Evolutionary conservation across 352 stramenopile genomes (phyloP).

Genomic region (Phytophthora quininea): DNA sequence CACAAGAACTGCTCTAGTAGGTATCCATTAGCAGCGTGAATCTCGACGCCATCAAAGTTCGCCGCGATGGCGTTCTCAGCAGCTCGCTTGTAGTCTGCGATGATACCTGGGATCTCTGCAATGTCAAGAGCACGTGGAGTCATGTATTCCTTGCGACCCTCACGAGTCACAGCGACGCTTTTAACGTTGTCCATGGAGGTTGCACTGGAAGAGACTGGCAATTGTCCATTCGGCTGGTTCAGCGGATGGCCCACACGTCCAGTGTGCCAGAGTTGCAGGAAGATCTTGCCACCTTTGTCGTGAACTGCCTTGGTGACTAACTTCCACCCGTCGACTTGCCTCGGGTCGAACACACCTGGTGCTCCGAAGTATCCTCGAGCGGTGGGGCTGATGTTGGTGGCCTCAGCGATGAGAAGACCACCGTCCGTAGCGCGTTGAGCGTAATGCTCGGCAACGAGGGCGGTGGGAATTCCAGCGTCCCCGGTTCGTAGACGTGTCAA

Average conservation of each 20-base stretch:
- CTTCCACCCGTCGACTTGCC: constrained; percentile 48
- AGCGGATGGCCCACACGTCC: constrained; percentile 54
- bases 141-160: too few relatives aligned
- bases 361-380: constrained; percentile 24
- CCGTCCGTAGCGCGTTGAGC: constrained; percentile 29
- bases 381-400: constrained; percentile 30
- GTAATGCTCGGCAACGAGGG: constrained; percentile 44
- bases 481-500: constrained; percentile 34
- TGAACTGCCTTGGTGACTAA: constrained; percentile 41
- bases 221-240: constrained; percentile 42
- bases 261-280: constrained; percentile 76
- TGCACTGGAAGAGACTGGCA: constrained; percentile 40
- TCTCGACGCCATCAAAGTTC: constrained; percentile 12
- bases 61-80: constrained; percentile 7
- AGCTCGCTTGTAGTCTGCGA: too few relatives aligned
- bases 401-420: constrained; percentile 50
- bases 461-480: constrained; percentile 25
- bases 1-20: constrained; percentile 14
- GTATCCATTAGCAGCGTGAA: constrained; percentile 13
- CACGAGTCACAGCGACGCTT: constrained; percentile 20
- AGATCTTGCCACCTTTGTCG: constrained; percentile 67
- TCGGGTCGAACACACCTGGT: constrained; percentile 43
- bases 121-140: too few relatives aligned
- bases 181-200: constrained; percentile 18
- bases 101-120: too few relatives aligned